These are phyloP conservation scores for Gossypium lobatum DNA, from an alignment of 441 rosid genomes.

Conservation along the genomic window DNA sequence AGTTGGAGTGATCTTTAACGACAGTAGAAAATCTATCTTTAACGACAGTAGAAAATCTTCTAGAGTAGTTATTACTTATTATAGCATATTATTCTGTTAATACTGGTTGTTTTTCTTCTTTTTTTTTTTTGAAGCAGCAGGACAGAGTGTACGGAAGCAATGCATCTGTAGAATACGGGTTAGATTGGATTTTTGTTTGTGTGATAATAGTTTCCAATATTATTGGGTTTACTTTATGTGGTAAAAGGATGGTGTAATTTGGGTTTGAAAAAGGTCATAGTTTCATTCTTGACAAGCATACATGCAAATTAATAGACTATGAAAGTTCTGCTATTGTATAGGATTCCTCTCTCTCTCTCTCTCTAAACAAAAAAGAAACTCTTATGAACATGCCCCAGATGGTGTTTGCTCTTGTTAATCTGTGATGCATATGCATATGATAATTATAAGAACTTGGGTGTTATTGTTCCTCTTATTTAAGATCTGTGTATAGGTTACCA, in stretches of 20 bases:
- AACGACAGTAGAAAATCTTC: background rate
- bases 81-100: background rate
- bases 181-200: conserved; percentile 10
- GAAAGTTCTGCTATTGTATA: background rate
- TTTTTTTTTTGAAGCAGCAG: conserved; percentile 27
- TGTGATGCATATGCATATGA: background rate
- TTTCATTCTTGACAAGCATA: conserved; percentile 8
- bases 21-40: too few relatives aligned
- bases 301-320: background rate
- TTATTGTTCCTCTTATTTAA: background rate
- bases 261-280: background rate
- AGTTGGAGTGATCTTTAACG: background rate
- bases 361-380: background rate
- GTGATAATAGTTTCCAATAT: background rate
- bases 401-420: background rate
- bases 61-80: background rate
- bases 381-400: background rate
- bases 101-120: conserved; percentile 1
- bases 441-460: background rate
- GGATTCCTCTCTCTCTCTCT: background rate
- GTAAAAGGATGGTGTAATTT: background rate
- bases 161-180: conserved; percentile 40
- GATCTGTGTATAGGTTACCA: background rate
- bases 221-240: background rate
- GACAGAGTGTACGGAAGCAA: conserved; percentile 18